Percentiles rank a stretch among this genome's conserved stretches.
Evolutionary conservation across 2,329 filamentous ascomycete species (phyloP).

Genomic region (Neonectria punicea): DNA sequence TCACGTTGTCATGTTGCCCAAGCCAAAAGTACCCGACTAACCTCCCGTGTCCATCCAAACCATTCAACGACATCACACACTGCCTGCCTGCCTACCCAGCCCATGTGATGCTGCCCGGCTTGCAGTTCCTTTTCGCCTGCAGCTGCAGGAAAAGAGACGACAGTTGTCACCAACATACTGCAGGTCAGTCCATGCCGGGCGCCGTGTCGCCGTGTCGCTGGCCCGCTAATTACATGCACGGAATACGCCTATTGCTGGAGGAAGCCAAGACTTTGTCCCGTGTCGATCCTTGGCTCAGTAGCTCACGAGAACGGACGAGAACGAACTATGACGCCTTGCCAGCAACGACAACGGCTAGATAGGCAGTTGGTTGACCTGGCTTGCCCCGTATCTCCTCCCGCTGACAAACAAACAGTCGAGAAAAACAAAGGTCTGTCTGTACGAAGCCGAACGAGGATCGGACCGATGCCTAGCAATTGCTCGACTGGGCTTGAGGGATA

Average conservation of each 20-base stretch:
- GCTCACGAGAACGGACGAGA: background rate
- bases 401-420: background rate
- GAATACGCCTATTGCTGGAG: background rate
- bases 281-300: background rate
- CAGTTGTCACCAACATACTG: background rate
- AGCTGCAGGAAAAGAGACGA: background rate
- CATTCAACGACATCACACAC: background rate
- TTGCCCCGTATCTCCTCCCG: background rate
- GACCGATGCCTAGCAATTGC: conserved; percentile 31
- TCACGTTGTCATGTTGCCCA: background rate
- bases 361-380: no score
- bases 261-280: background rate
- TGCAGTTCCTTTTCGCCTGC: background rate
- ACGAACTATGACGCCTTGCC: background rate
- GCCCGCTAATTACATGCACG: background rate
- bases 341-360: background rate
- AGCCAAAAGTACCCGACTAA: background rate
- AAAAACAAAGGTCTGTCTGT: conserved; percentile 22
- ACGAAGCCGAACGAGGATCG: conserved; percentile 32
- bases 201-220: background rate
- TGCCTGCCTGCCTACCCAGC: background rate
- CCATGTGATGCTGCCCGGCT: background rate
- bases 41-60: background rate
- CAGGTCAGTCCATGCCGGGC: background rate
- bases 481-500: conserved; percentile 29